A percentile compares a stretch with the other conserved stretches of the same genome.
Evolutionary conservation across 495 filamentous ascomycete species (phyloP).

Genomic region (Venustampulla echinocandica): DNA sequence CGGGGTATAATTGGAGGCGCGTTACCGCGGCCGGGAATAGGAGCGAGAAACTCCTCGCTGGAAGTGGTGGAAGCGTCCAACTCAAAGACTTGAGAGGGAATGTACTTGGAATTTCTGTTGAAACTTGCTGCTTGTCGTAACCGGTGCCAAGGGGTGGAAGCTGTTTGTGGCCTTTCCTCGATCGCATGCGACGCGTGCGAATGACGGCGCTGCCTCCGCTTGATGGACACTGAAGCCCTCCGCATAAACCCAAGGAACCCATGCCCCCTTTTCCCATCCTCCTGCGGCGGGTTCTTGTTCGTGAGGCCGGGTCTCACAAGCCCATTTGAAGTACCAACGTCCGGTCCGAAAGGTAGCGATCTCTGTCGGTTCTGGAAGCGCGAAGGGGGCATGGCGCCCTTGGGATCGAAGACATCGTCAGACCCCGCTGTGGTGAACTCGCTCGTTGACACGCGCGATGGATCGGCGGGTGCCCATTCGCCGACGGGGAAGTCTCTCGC

Average conservation of each 20-base stretch:
- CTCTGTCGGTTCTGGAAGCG: constrained; percentile 27
- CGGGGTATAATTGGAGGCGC: constrained; percentile 45
- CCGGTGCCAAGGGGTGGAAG: constrained; percentile 31
- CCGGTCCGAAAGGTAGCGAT: constrained; percentile 20
- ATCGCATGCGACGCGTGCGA: constrained; percentile 34
- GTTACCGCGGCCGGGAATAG: constrained; percentile 38
- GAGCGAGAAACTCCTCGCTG: constrained; percentile 18
- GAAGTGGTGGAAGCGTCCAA: constrained; percentile 9
- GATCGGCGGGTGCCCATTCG: constrained; percentile 28
- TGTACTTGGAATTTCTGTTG: constrained; percentile 30
- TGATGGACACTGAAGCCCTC: constrained; percentile 43
- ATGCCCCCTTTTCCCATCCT: constrained; percentile 13
- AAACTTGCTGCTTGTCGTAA: constrained; percentile 42
- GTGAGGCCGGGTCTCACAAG: constrained; percentile 7
- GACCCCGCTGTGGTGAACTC: constrained; percentile 8
- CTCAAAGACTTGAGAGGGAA: constrained; percentile 3
- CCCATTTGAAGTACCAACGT: constrained; percentile 13
- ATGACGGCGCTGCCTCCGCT: constrained; percentile 38
- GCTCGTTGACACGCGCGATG: constrained; percentile 22
- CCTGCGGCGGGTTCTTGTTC: neutral
- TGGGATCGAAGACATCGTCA: constrained; percentile 9
- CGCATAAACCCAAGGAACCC: constrained; percentile 37
- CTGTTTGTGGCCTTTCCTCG: constrained; percentile 36
- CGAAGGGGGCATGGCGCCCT: constrained; percentile 4
- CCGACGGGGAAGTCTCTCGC: constrained; percentile 27